Evolutionary conservation across 495 filamentous ascomycete species (phyloP).

Genomic region (Trichoderma erinaceum): DNA sequence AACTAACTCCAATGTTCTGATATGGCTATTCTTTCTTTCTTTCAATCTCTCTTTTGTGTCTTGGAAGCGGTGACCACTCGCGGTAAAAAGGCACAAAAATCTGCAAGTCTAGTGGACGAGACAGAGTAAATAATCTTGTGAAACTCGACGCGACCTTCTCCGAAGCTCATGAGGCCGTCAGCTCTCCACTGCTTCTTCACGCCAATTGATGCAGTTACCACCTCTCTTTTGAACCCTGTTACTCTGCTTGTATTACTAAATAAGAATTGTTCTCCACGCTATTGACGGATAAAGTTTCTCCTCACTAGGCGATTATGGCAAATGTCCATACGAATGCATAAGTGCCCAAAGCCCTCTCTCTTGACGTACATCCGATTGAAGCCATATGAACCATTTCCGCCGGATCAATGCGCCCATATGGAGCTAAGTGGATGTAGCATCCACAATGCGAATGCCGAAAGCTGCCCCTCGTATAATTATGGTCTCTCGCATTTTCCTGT

Average conservation of each 20-base stretch:
- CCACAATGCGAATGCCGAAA: neutral
- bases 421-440: neutral
- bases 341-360: neutral
- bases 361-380: neutral
- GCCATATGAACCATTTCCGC: neutral
- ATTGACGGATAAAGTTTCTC: neutral
- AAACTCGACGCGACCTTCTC: neutral
- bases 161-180: neutral
- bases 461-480: neutral
- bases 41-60: neutral
- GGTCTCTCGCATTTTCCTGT: neutral
- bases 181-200: neutral
- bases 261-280: neutral
- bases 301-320: neutral
- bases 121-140: neutral
- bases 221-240: neutral
- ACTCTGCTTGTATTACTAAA: neutral
- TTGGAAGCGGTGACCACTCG: neutral
- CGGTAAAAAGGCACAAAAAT: neutral
- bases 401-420: neutral
- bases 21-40: neutral
- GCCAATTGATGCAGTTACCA: neutral
- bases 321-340: neutral
- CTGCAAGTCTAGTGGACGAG: neutral
- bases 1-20: neutral